These are phyloP conservation scores for Stygiomarasmius scandens DNA, from an alignment of 1,284 basidiomycete genomes.

Conservation along the genomic window DNA sequence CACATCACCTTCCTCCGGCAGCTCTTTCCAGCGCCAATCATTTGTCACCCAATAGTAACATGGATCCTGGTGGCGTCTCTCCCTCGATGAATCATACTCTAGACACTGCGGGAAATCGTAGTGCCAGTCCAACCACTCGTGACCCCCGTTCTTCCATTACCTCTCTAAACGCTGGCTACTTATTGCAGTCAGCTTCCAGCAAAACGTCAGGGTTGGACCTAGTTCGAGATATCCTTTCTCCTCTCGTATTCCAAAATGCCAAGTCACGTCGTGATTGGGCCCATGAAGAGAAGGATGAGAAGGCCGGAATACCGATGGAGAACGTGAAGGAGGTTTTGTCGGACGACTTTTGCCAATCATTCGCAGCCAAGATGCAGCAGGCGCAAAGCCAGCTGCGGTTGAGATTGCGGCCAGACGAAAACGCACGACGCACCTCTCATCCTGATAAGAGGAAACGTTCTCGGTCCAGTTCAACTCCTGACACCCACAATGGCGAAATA, in stretches of 20 bases:
- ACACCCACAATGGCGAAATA: neutral
- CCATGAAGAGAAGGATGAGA: neutral
- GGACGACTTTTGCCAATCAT: slow-evolving; percentile 22
- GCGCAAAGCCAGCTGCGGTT: slow-evolving; percentile 15
- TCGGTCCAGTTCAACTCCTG: neutral
- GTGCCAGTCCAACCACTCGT: too few species aligned
- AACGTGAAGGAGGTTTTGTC: slow-evolving; percentile 19
- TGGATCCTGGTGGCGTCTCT: neutral
- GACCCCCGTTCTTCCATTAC: neutral
- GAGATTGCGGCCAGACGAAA: neutral
- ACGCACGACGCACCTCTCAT: neutral
- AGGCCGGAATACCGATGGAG: slow-evolving; percentile 7
- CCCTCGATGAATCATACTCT: neutral
- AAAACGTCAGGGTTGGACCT: neutral
- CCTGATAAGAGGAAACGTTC: neutral
- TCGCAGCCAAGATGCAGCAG: slow-evolving; percentile 20
- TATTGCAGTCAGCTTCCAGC: neutral
- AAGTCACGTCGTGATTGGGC: neutral
- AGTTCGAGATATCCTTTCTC: slow-evolving; percentile 6
- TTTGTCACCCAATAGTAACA: neutral
- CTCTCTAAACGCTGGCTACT: neutral
- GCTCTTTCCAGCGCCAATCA: neutral
- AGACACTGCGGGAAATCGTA: neutral
- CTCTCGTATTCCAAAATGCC: slow-evolving; percentile 12
- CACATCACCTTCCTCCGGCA: neutral